A percentile compares a stretch with the other conserved stretches of the same genome.
Evolutionary conservation across 257 asterid species (phyloP).

Genomic region (Nyctanthes arbortristis): DNA sequence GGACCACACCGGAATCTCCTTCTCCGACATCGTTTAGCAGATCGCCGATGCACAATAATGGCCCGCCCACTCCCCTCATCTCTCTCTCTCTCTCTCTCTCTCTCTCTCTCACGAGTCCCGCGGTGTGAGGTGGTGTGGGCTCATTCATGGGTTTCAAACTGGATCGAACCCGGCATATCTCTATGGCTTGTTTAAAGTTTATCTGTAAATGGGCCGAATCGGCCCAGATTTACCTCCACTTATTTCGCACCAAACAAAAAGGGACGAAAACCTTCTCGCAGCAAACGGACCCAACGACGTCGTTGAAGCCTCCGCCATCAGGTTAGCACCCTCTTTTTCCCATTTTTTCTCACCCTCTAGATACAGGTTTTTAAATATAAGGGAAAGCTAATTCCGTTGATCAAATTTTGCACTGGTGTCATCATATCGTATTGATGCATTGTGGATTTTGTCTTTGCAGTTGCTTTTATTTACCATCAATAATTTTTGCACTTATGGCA

Average conservation of each 20-base stretch:
- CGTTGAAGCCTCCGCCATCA: no score
- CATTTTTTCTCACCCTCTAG: no score
- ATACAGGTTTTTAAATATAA: no score
- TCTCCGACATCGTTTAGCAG: constrained; percentile 73
- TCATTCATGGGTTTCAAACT: background rate
- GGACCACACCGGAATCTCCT: constrained; percentile 29
- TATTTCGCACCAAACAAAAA: background rate
- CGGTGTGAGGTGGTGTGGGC: no score
- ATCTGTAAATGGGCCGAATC: no score
- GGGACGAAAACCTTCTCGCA: background rate
- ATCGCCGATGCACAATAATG: constrained; percentile 83
- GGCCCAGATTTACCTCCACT: background rate
- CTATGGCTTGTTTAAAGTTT: background rate
- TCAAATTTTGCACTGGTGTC: no score
- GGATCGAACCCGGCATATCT: background rate
- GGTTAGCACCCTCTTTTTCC: no score
- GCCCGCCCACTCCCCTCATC: constrained; percentile 90
- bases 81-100: background rate
- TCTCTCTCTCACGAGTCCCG: background rate
- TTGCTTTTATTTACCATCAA: no score
- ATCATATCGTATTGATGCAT: no score
- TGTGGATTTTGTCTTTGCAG: no score
- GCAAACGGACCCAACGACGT: constrained; percentile 3
- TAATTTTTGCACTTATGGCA: no score
- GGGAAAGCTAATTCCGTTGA: no score